phyloP scores from a whole-genome alignment of 305 asterid species.

The Solanum aculeatissimum region DNA sequence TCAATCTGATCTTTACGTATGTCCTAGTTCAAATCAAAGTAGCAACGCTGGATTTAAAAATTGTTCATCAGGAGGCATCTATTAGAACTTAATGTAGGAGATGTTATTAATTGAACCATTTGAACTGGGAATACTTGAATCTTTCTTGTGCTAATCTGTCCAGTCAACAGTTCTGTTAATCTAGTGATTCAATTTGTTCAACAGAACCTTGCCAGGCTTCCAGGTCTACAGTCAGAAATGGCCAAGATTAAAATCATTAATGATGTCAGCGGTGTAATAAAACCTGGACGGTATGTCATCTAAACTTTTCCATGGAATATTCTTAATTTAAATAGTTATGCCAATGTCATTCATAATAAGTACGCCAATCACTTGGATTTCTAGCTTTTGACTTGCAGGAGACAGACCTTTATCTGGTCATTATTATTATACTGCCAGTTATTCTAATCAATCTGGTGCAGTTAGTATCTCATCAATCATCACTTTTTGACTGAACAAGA shows the following conservation, averaged over 20 bases:
- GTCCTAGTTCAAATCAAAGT: not conserved
- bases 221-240: slow-evolving; percentile 34
- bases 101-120: not conserved
- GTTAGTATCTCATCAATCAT: not conserved
- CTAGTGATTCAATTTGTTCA: slow-evolving; percentile 3
- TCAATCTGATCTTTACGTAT: not conserved
- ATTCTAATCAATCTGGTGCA: not conserved
- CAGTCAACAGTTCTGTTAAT: not conserved
- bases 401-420: not conserved
- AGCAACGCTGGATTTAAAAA: not conserved
- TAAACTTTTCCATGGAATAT: not conserved
- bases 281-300: slow-evolving; percentile 54
- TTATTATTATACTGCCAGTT: not conserved
- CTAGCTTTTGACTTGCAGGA: not conserved
- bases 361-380: not conserved
- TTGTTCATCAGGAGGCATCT: not conserved
- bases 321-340: not conserved
- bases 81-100: not conserved
- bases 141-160: not conserved
- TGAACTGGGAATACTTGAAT: not conserved
- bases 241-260: slow-evolving; percentile 47
- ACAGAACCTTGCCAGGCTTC: slow-evolving; percentile 42
- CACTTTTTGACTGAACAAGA: not conserved
- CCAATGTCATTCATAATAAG: not conserved
- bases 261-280: slow-evolving; percentile 48